phyloP scores from a whole-genome alignment of 2,329 filamentous ascomycete species.

The Mycosphaerella sp. region DNA sequence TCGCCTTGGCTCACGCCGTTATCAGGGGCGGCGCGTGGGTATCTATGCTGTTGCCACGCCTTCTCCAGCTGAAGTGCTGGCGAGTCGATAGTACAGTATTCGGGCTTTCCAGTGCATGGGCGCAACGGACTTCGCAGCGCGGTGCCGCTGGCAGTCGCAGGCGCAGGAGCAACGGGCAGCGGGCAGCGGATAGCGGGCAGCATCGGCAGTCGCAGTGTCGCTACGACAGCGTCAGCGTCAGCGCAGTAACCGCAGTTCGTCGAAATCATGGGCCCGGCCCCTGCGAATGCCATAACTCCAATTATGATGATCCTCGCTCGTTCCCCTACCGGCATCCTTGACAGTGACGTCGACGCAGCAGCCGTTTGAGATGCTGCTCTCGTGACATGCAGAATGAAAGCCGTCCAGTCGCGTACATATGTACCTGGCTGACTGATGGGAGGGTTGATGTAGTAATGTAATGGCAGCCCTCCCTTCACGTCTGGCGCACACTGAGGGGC shows the following conservation, averaged over 20 bases:
- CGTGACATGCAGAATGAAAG: constrained; percentile 3
- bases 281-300: constrained; percentile 5
- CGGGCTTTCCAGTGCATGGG: neutral
- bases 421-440: neutral
- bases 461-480: too few relatives aligned
- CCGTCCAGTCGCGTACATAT: too few relatives aligned
- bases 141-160: neutral
- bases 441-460: neutral
- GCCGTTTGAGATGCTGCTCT: neutral
- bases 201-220: neutral
- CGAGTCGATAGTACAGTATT: neutral
- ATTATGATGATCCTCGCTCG: constrained; percentile 5
- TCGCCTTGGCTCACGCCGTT: neutral
- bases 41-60: neutral
- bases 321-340: neutral
- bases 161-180: too few relatives aligned
- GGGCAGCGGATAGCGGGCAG: neutral
- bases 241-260: too few relatives aligned
- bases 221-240: neutral
- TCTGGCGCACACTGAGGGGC: too few relatives aligned
- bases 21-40: neutral
- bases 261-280: constrained; percentile 8
- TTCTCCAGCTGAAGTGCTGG: neutral
- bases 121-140: neutral
- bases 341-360: constrained; percentile 3